Evolutionary conservation across 2,329 filamentous ascomycete species (phyloP).

Genomic region (Trichoderma guizhouense): DNA sequence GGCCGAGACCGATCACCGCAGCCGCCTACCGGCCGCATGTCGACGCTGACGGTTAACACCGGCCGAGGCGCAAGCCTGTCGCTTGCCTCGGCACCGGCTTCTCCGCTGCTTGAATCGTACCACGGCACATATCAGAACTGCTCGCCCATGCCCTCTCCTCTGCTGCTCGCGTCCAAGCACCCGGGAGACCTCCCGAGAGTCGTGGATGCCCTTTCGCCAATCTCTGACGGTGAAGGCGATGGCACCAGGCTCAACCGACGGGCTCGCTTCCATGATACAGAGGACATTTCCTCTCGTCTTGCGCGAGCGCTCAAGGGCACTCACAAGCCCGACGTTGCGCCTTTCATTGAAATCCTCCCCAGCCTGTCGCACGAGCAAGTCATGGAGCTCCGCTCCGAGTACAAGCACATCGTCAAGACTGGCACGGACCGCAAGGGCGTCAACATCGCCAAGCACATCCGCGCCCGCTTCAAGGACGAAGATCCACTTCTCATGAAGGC

Average conservation of each 20-base stretch:
- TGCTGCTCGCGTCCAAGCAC: constrained; percentile 51
- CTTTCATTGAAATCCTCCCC: constrained; percentile 80
- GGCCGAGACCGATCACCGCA: constrained; percentile 45
- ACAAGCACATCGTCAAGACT: constrained; percentile 85
- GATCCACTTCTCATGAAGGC: constrained; percentile 81
- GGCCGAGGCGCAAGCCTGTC: constrained; percentile 41
- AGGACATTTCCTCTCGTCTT: constrained; percentile 72
- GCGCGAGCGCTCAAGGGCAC: constrained; percentile 70
- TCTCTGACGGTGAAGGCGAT: constrained; percentile 45
- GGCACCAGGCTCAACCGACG: constrained; percentile 51
- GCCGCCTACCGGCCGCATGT: constrained; percentile 50
- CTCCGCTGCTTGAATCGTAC: constrained; percentile 87
- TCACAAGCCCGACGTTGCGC: constrained; percentile 62
- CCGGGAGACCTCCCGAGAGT: constrained; percentile 48
- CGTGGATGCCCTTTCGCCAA: constrained; percentile 51
- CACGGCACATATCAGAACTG: constrained; percentile 91
- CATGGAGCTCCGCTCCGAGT: constrained; percentile 78
- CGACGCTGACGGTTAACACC: constrained; percentile 49
- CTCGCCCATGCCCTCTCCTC: constrained; percentile 87
- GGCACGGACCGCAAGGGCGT: constrained; percentile 70
- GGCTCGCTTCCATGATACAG: constrained; percentile 79
- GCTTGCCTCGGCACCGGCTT: constrained; percentile 63
- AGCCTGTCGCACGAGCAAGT: constrained; percentile 83
- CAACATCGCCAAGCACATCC: constrained; percentile 83
- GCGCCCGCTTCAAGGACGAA: constrained; percentile 68